Conservation (phyloP, 257 asterid genomes). For the Solanum microdontum region DNA sequence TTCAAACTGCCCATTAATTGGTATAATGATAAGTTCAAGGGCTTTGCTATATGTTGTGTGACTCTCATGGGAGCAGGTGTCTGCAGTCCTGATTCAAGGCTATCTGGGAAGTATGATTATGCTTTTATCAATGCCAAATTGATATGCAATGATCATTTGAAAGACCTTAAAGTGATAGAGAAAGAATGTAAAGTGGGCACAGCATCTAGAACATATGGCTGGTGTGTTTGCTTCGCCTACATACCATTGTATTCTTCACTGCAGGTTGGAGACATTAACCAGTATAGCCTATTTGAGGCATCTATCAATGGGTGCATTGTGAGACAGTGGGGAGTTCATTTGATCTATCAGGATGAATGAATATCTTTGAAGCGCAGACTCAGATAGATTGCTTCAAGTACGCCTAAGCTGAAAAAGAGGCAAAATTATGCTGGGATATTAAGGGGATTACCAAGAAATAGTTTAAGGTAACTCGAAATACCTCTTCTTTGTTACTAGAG, state of each 20-base stretch:
- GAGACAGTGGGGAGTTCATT: neutral
- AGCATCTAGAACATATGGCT: neutral
- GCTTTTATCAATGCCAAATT: too few relatives aligned
- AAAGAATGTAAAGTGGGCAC: neutral
- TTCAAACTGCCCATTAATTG: neutral
- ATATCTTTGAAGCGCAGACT: too few relatives aligned
- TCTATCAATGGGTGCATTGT: neutral
- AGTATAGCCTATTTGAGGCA: neutral
- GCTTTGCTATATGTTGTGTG: neutral
- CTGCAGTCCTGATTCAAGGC: neutral
- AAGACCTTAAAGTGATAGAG: neutral
- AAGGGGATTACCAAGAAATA: too few relatives aligned
- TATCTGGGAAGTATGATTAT: too few relatives aligned
- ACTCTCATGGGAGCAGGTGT: neutral
- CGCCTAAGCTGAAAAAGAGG: too few relatives aligned
- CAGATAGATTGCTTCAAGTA: accelerated
- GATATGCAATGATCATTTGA: too few relatives aligned
- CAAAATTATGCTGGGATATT: too few relatives aligned
- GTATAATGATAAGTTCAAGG: neutral
- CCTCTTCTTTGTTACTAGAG: too few relatives aligned
- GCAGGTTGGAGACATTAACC: neutral
- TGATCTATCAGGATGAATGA: neutral
- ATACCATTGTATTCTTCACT: neutral
- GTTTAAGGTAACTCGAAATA: too few relatives aligned
- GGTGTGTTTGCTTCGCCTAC: neutral